Base-by-base conservation (phyloP, 2,329 filamentous ascomycete species). In the Basipetospora chlamydospora region DNA sequence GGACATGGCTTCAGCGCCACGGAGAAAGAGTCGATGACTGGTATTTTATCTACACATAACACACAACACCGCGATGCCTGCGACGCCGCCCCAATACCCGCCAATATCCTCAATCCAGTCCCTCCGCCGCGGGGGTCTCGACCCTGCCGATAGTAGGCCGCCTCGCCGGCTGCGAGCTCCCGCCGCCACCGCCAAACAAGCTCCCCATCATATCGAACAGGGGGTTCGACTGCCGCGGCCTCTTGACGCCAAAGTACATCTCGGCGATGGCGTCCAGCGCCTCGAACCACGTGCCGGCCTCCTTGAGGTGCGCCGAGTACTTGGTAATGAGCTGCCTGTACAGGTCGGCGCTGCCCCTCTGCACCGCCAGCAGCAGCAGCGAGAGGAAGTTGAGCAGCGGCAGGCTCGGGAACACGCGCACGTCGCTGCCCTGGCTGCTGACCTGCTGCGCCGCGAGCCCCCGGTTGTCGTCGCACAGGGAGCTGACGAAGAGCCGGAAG, bases 161-260 rank as follows among this genome's bases (percentile, higher is more conserved):
- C 41, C 56, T 58, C 18, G 33, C 25, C 8, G 25, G 37, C 16
- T 18, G 21, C 13, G 17, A 16, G 18, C 29, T 23, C 13, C 36
- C 36, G n/a, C 36, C 35, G 8, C 35, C 35, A 15, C 85, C 85
- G 33, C 87, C 87, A 50, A 98, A 82, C 67, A 98, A 74, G 43
- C 77, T 87, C 33, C 86, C 87, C 82, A 98, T 92, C 87, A 98
- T 96, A 54, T 98, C 90, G 59, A 96, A 75, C 56, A 98, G 64
- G 3, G 87, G 87, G 56, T 96, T 96, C 44, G 79, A 81, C 63
- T 94, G 85, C 49, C 80, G 72, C 32, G 87, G 88, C 52, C 86
- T 79, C 61, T 77, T 73, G 54, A 98, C 92, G 25, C 77, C 77
- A 60, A 98, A 98, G 64, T 96, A 98, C 74, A 94, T 87, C 63